These are phyloP conservation scores for Artemisia annua DNA, from an alignment of 129 eudicot species.

Conservation along the genomic window DNA sequence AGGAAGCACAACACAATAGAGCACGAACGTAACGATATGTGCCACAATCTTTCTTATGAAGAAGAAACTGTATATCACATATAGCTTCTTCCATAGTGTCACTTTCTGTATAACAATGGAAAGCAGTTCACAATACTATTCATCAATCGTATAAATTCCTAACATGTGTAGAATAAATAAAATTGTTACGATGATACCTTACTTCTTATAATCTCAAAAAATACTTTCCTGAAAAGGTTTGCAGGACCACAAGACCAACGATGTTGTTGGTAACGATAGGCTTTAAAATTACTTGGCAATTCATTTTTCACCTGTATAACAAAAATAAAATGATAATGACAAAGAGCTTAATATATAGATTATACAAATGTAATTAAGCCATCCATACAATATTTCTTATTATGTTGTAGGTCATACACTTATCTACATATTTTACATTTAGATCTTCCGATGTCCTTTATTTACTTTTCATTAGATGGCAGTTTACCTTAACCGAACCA, in stretches of 20 bases:
- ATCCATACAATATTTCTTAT: too few species aligned
- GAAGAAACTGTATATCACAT: slow-evolving; percentile 30
- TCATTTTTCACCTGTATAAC: slow-evolving; percentile 42
- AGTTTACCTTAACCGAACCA: slow-evolving; percentile 39
- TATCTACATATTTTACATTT: too few species aligned
- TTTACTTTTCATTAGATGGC: neutral
- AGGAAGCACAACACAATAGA: slow-evolving; percentile 40
- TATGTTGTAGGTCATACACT: neutral
- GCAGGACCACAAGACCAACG: slow-evolving; percentile 63
- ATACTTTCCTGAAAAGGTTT: slow-evolving; percentile 44
- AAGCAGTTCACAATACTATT: neutral
- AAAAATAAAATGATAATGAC: neutral
- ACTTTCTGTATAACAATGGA: slow-evolving; percentile 23
- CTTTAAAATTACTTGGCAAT: slow-evolving; percentile 49
- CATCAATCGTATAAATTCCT: neutral
- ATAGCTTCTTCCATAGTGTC: slow-evolving; percentile 29
- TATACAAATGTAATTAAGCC: neutral
- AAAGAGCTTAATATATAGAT: neutral
- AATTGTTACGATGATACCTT: slow-evolving; percentile 17
- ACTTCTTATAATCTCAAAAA: slow-evolving; percentile 37
- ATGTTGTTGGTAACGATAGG: slow-evolving; percentile 51
- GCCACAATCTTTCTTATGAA: slow-evolving; percentile 43
- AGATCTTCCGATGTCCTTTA: neutral
- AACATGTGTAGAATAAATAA: neutral
- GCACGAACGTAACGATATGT: slow-evolving; percentile 37